These are phyloP conservation scores for Annona squamosa DNA, from an alignment of 164 flowering plant genomes.

Conservation along the genomic window DNA sequence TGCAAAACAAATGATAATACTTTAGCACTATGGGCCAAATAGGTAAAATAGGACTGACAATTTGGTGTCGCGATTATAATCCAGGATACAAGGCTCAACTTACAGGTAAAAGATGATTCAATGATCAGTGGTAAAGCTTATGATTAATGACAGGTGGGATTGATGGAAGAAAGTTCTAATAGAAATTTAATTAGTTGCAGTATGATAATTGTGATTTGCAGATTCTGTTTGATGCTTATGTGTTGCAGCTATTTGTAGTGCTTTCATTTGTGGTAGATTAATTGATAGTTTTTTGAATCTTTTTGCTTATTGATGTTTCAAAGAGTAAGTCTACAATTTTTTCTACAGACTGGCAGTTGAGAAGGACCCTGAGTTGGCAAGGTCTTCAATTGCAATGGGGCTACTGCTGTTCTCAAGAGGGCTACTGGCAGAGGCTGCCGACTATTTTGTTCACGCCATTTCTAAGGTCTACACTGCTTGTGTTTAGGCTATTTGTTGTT, in stretches of 20 bases:
- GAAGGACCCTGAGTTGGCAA: slow-evolving; percentile 63
- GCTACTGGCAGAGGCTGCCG: slow-evolving; percentile 40
- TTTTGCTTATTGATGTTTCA: not conserved
- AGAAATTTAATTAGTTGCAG: too few species aligned
- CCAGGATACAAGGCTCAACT: too few species aligned
- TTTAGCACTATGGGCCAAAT: too few species aligned
- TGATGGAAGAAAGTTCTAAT: too few species aligned
- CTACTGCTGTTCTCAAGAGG: slow-evolving; percentile 49
- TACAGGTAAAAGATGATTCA: too few species aligned
- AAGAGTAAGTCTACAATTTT: not conserved
- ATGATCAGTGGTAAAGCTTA: too few species aligned
- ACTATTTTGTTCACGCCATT: slow-evolving; percentile 57
- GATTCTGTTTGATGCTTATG: not conserved
- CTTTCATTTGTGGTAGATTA: not conserved
- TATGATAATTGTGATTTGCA: not conserved
- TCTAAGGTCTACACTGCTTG: slow-evolving; percentile 48
- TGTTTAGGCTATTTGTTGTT: not conserved
- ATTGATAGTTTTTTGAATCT: not conserved
- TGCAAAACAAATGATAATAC: too few species aligned
- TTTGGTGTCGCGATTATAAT: too few species aligned
- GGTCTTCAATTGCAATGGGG: slow-evolving; percentile 60
- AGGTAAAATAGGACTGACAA: too few species aligned
- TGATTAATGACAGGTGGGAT: too few species aligned
- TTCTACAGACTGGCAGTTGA: slow-evolving; percentile 60
- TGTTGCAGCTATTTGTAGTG: not conserved